Evolutionary conservation across 345 rosid species (phyloP), one percentile per base, ranked within the genome.

Genomic region (Populus simonii): DNA sequence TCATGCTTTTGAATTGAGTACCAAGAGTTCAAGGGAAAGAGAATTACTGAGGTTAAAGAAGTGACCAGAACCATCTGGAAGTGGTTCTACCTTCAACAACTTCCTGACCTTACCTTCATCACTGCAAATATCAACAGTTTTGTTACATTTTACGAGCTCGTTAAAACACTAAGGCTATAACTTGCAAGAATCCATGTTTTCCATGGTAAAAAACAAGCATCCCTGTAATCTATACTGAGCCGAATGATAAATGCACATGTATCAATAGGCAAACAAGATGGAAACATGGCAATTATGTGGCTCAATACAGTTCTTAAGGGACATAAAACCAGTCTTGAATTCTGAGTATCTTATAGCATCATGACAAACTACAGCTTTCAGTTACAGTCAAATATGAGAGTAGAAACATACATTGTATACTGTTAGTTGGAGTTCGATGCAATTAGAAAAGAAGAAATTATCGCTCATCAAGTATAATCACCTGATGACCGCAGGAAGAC

Each of bases 61-160:
- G 85, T 90, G 96, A 69, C 98, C 99, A 13, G 96, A 88, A 72
- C 98, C 96, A 88, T 96, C 97, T 68, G 96, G 97, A 23, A 96
- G 90, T 13, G 98, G 99, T 85, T 92, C 99, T 45, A 96, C 93
- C 85, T 88, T 92, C 91, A 94, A 87, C 78, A 92, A 84, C 90
- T 95, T 95, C 86, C 93, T 91, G 78, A 95, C 87, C 84, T 92
- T 90, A 72, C 99, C 98, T 84, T 95, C 99, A 18, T 95, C 99
- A 71, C 98, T 92, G 82, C 82, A 89, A 76, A 74, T 12, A 41
- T 63, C 70, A 66, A 71, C 75, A 76, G 78, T 45, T 29, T 27
- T 25, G 36, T 63, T 55, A 77, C 22, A 70, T 17, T 39, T 35
- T 25, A 47, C 35, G 23, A 8, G 31, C n/a, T 36, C 4, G 0